Base-by-base conservation (phyloP, 441 rosid genomes). In the Erysimum cheiri region DNA sequence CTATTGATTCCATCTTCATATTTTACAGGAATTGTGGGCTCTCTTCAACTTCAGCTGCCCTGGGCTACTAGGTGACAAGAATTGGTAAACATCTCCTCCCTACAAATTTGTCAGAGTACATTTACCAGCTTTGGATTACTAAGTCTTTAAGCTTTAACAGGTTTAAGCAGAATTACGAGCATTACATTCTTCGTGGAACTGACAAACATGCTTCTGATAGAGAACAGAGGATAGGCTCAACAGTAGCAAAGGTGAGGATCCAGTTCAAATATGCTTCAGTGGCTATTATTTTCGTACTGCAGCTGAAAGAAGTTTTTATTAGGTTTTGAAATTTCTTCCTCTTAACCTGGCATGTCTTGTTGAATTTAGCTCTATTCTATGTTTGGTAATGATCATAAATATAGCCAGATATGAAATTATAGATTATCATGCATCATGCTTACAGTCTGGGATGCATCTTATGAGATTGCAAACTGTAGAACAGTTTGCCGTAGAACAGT, bases 1-100 rank as follows among this genome's bases (percentile, higher is more conserved):
- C 43, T 31, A 8, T 37, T 3, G 58, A 54, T 39, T 24, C 59
- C 58, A 14, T 70, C 48, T 74, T 71, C 41, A 49, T 32, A 33
- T 35, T 17, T 57, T 74, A 74, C 48, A 94, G 98, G 99, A 94
- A 83, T 62, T 94, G 29, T 94, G 99, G 99, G 95, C 99, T 59
- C 76, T 94, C 75, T 92, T 94, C 79, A 86, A 92, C 85, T 94
- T 94, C 72, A 84, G 90, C 75, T 94, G 96, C 70, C 99, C 99
- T 67, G 87, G 77, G 60, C 79, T 94, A 71, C 81, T 94, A 52
- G 94, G 93, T 64, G 99, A 94, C 79, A 77, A 86, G 76, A 92
- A 90, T 56, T 78, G 88, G 98, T 94, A 85, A 72, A 60, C 67
- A 28, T 53, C 61, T 71, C 77, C 55, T 67, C 33, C 6, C 67